Base-by-base conservation (phyloP, 192 early-diverging fungal species). In the Coemansia sp. region DNA sequence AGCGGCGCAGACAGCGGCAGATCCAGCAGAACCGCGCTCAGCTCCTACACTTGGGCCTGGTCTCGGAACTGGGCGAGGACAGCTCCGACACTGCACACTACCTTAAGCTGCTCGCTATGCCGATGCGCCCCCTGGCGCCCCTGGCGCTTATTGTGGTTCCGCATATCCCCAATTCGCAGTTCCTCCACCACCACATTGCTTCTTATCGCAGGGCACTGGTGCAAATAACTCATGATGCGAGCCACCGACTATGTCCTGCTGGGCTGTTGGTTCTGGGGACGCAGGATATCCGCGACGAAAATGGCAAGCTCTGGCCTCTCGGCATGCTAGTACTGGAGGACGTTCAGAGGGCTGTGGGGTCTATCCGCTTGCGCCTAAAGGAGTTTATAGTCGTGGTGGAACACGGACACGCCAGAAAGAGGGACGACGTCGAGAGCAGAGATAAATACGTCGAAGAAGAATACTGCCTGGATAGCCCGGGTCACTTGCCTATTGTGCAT, bases 21-120 rank as follows among this genome's bases (percentile, higher is more conserved):
- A 83, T 85, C 55, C 73, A 70, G 59, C 46, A 72, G 34, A 85
- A 85, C 62, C 70, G 73, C 36, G 63, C 79, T 38, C 68, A 75
- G 62, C 84, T 85, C 11, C 55, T 85, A 56, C 51, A 74, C 5
- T 71, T 85, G 4, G 93, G 93, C 0, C 71, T 94, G 9, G 86
- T 92, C 9, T 93, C 92, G 6, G 92, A 93, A 31, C 68, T 95
- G 37, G 88, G 90, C 70, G 90, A 93, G 60, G 86, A 88, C 42
- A 87, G 87, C n/a, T 87, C 85, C 28, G 92, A 93, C 67, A 77
- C 85, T 23, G 84, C 85, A 7, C 90, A 92, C 61, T 87, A 89
- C 58, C 84, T 76, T 14, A 86, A 88, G 20, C 79, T 93, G 66
- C 74, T 87, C 40, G 73, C 76, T 5, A 66, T 77, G 63, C 55